phyloP scores from a whole-genome alignment of 139 green algal genomes.

The Nannochloris sp. region DNA sequence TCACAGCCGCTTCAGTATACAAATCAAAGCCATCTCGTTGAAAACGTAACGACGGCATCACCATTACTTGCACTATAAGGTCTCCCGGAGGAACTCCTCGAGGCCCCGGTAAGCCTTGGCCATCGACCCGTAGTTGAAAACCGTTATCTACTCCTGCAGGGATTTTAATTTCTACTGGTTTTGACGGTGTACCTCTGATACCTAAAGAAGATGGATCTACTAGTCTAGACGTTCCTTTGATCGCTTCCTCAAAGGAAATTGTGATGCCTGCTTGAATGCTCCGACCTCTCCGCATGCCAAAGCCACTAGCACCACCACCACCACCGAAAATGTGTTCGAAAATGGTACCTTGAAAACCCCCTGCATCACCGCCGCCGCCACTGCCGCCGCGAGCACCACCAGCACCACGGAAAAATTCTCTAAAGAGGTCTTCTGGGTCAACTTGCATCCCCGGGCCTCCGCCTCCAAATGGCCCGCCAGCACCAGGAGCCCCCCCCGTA shows the following conservation, averaged over 20 bases:
- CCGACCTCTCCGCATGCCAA: not conserved
- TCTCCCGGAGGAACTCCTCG: conserved; percentile 17
- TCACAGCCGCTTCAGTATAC: conserved; percentile 19
- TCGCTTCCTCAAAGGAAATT: conserved; percentile 51
- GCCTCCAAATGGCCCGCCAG: conserved; percentile 17
- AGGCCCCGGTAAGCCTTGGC: conserved; percentile 7
- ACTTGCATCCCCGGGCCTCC: conserved; percentile 19
- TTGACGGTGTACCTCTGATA: conserved; percentile 10
- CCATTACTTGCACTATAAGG: conserved; percentile 46
- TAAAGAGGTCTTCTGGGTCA: conserved; percentile 39
- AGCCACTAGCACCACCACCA: not conserved
- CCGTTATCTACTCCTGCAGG: conserved; percentile 52
- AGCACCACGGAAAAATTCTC: conserved; percentile 33
- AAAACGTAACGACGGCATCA: conserved; percentile 43
- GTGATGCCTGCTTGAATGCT: conserved; percentile 18
- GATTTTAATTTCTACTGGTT: conserved; percentile 43
- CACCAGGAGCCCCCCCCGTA: conserved; percentile 10
- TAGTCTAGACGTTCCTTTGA: conserved; percentile 32
- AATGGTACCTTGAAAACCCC: not conserved
- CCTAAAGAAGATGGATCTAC: conserved; percentile 26
- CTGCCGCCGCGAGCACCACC: conserved; percentile 10
- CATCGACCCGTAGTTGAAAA: conserved; percentile 31
- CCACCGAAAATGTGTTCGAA: conserved; percentile 24
- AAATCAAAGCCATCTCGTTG: conserved; percentile 41
- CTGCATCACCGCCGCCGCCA: conserved; percentile 6